These are phyloP conservation scores for Penicillium argentinense DNA, from an alignment of 495 filamentous ascomycete genomes.

Conservation along the genomic window DNA sequence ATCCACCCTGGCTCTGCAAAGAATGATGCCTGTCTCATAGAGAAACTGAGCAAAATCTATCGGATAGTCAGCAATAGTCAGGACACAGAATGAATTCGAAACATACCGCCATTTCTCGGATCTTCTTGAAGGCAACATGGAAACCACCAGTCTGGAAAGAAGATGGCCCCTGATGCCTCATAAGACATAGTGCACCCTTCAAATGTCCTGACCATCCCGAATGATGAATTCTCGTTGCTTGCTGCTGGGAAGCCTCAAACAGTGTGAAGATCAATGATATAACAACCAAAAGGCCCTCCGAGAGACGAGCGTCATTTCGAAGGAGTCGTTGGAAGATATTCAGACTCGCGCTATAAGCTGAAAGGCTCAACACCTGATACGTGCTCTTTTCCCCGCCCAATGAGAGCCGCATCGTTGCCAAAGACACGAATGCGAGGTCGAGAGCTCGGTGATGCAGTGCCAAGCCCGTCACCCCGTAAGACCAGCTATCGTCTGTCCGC, in stretches of 20 bases:
- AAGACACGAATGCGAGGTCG: constrained; percentile 1
- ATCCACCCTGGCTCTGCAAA: constrained; percentile 2
- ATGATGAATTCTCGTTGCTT: neutral
- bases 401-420: constrained; percentile 10
- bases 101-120: constrained; percentile 8
- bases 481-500: constrained; percentile 4
- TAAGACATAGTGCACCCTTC: constrained; percentile 1
- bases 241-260: constrained; percentile 5
- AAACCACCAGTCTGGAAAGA: constrained; percentile 6
- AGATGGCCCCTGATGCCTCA: neutral
- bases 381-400: neutral
- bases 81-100: too few relatives aligned
- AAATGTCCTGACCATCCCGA: constrained; percentile 6
- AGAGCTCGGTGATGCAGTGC: constrained; percentile 2
- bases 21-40: neutral
- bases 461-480: neutral
- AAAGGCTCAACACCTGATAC: constrained; percentile 7
- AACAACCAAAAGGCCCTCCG: neutral
- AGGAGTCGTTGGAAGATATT: constrained; percentile 1
- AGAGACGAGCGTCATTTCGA: neutral
- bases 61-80: neutral
- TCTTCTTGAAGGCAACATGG: constrained; percentile 4
- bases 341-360: constrained; percentile 5
- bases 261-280: constrained; percentile 8
- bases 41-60: constrained; percentile 3